Evolutionary conservation across 768 basidiomycete genomes (phyloP).

Genomic region (Suillus hirtellus): DNA sequence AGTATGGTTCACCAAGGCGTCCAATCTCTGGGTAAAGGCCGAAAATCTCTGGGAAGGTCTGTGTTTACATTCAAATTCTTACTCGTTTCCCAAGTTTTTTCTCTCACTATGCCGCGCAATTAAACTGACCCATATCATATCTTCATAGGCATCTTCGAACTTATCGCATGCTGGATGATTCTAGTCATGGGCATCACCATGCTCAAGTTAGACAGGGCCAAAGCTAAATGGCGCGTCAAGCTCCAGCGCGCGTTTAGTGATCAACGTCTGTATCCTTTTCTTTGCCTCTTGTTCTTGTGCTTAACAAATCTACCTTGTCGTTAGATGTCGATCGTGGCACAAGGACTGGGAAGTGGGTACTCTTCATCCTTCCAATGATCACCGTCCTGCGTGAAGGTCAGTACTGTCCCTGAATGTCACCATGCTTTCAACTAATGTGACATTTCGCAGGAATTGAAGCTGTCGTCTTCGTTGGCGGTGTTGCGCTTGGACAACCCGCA

Average conservation of each 20-base stretch:
- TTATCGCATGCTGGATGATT: constrained; percentile 79
- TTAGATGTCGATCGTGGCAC: constrained; percentile 49
- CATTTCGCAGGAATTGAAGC: constrained; percentile 69
- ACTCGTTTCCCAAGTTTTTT: neutral
- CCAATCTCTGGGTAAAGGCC: constrained; percentile 78
- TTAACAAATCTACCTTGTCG: neutral
- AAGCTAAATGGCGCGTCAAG: constrained; percentile 93
- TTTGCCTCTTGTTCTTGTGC: neutral
- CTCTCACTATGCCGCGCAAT: neutral
- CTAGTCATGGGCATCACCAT: constrained; percentile 93
- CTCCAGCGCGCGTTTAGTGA: constrained; percentile 75
- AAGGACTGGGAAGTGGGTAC: constrained; percentile 73
- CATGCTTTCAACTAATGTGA: neutral
- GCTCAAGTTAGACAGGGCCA: constrained; percentile 93
- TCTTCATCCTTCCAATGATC: constrained; percentile 88
- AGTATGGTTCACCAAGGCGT: constrained; percentile 91
- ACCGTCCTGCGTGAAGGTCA: constrained; percentile 91
- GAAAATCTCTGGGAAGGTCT: constrained; percentile 94
- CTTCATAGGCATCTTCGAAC: constrained; percentile 59
- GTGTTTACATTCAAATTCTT: constrained; percentile 18
- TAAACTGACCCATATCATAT: neutral
- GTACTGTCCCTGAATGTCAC: neutral
- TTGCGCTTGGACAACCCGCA: constrained; percentile 81
- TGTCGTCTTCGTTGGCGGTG: constrained; percentile 91
- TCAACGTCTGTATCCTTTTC: constrained; percentile 40